phyloP scores from a whole-genome alignment of 2,329 filamentous ascomycete species.

The Microsporum ferrugineum region DNA sequence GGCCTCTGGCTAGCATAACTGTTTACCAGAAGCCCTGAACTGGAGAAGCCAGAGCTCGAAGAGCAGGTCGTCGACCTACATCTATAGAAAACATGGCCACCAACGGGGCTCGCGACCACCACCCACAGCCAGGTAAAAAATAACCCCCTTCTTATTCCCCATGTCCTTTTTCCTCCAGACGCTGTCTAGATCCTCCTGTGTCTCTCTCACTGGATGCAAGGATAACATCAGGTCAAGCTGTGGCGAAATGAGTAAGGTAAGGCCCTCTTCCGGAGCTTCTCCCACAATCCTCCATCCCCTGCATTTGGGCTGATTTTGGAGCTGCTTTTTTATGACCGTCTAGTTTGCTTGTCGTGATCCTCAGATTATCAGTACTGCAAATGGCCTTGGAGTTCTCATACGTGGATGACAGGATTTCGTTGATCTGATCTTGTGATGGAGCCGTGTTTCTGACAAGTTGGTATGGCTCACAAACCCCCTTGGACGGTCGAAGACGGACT shows the following conservation, averaged over 20 bases:
- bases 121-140: background rate
- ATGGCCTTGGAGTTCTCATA: background rate
- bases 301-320: background rate
- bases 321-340: background rate
- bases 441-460: background rate
- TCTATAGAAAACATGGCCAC: background rate
- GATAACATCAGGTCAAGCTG: background rate
- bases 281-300: background rate
- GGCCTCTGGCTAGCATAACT: background rate
- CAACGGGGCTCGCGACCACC: background rate
- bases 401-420: background rate
- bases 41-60: background rate
- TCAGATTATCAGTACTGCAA: background rate
- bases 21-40: background rate
- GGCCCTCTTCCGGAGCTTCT: background rate
- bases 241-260: background rate
- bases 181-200: background rate
- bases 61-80: background rate
- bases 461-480: background rate
- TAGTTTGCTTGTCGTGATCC: background rate
- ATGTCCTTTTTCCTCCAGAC: background rate
- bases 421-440: background rate
- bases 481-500: background rate
- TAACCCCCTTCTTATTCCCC: background rate
- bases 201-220: too few relatives aligned